phyloP scores from a whole-genome alignment of 352 stramenopile species.

The Pythium volutum region DNA sequence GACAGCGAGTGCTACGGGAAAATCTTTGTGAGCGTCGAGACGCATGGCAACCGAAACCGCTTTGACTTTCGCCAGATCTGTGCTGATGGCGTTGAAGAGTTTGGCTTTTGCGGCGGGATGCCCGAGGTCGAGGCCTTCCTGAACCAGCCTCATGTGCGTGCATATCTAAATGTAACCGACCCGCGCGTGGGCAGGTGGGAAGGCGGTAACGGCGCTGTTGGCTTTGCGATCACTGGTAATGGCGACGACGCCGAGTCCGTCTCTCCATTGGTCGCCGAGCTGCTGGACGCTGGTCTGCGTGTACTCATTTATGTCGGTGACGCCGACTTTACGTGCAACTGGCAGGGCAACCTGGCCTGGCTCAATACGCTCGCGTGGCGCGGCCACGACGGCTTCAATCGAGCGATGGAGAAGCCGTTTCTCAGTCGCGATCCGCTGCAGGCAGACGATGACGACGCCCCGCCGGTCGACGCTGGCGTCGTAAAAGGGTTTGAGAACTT shows the following conservation, averaged over 20 bases:
- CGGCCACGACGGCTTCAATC: slow-evolving; percentile 71
- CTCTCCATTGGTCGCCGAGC: slow-evolving; percentile 68
- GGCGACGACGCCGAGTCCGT: slow-evolving; percentile 86
- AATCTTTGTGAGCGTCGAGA: no score
- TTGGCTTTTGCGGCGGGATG: slow-evolving; percentile 36
- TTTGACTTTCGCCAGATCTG: slow-evolving; percentile 48
- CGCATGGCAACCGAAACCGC: slow-evolving; percentile 31
- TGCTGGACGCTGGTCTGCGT: slow-evolving; percentile 40
- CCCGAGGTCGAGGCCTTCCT: slow-evolving; percentile 33
- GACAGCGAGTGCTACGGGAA: no score
- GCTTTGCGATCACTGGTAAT: slow-evolving; percentile 47
- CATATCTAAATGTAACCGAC: slow-evolving; percentile 79
- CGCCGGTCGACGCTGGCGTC: slow-evolving; percentile 12
- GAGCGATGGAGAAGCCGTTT: slow-evolving; percentile 21
- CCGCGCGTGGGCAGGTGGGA: slow-evolving; percentile 25
- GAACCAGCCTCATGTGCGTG: neutral
- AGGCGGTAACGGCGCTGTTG: neutral
- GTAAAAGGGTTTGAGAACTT: slow-evolving; percentile 30
- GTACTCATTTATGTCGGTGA: slow-evolving; percentile 45
- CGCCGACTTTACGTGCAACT: slow-evolving; percentile 94
- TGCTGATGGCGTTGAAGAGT: no score
- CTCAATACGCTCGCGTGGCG: slow-evolving; percentile 84
- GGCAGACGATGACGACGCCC: neutral
- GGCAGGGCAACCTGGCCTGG: slow-evolving; percentile 91
- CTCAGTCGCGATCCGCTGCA: neutral